Base-by-base conservation (phyloP, 768 basidiomycete species). In the Boletus patriciae region DNA sequence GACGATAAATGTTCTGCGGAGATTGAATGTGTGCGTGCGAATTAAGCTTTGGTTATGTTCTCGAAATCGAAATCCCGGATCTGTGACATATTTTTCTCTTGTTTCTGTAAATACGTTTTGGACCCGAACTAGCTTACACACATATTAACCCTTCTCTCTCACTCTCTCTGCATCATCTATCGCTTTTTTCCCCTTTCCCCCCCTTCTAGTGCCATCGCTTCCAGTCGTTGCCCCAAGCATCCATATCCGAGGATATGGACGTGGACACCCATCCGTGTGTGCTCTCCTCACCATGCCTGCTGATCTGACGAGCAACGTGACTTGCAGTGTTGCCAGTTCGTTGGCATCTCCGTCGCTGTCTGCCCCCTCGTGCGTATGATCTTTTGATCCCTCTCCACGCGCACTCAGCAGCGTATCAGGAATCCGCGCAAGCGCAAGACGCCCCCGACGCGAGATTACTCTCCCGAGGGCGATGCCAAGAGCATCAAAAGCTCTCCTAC, bases 361-460 rank as follows among this genome's bases (percentile, higher is more conserved):
- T 21, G 5, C 54, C 27, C 53, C 60, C 44, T 47, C 59, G 70
- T 72, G 53, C 57, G 70, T 62, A 52, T 49, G 21, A 15, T 53
- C 56, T 16, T 52, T 37, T 62, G 61, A 61, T 67, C 63, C 57
- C 50, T 58, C 45, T 50, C 46, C 62, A 60, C 46, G 54, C 49
- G 47, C 41, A 42, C 61, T 61, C 50, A 63, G 47, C 21, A 19
- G 27, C 46, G 10, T 29, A 37, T 37, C 21, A 77, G 76, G 27
- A 66, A 71, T 45, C 63, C 75, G 23, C 76, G 75, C 65, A 77
- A 77, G 61, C 76, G 76, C 62, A 77, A 77, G 63, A 64, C 69
- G 0, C 69, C 72, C n/a, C 68, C 73, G 19, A 38, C 59, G 2
- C 59, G 54, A 29, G 70, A 61, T 60, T 60, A 31, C 52, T 59